Evolutionary conservation across 352 stramenopile genomes (phyloP), one percentile per base, ranked within the genome.

Genomic region (Pythium insidiosum): DNA sequence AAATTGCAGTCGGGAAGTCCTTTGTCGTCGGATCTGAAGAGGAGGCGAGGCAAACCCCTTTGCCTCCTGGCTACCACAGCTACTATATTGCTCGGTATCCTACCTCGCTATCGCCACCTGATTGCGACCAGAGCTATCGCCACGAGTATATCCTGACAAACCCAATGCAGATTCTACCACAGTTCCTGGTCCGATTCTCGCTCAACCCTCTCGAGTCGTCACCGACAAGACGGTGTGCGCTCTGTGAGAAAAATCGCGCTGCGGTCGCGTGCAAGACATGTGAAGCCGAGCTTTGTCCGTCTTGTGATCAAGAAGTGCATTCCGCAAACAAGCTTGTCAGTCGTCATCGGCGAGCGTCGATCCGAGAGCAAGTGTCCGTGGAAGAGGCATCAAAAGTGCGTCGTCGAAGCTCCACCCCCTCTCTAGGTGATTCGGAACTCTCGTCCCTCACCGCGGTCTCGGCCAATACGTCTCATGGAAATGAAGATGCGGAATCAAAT

Each of bases 291-390:
- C 65, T 89, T n/a, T 92, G 79, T 45, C 38, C 45, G 2, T 40
- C 56, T 18, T 92, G 79, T 36, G 79, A 91, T 47, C 46, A 83
- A 20, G 50, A 84, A 48, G 66, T 88, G 6, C 76, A 92, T 49
- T 86, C 72, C 11, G 74, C 79, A 4, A 92, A 92, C 59, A 92
- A 88, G 26, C 63, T 92, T 29, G 76, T 82, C 15, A 65, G 73
- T 26, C 69, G 77, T 10, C 79, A 92, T 46, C 78, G 73, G 40
- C 69, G 76, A 19, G 63, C 56, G 9, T 56, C 69, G 10, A 37
- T 78, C n/a, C 29, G 29, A 0, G 48, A 50, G 15, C 21, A 36
- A 15, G 12, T 45, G 26, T n/a, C 43, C 28, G 22, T 16, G 63
- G 36, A 26, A 59, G 53, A 39, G 43, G 15, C 21, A 11, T 50